These are phyloP conservation scores for Epichloe typhina DNA, from an alignment of 2,329 filamentous ascomycete genomes.

Conservation along the genomic window DNA sequence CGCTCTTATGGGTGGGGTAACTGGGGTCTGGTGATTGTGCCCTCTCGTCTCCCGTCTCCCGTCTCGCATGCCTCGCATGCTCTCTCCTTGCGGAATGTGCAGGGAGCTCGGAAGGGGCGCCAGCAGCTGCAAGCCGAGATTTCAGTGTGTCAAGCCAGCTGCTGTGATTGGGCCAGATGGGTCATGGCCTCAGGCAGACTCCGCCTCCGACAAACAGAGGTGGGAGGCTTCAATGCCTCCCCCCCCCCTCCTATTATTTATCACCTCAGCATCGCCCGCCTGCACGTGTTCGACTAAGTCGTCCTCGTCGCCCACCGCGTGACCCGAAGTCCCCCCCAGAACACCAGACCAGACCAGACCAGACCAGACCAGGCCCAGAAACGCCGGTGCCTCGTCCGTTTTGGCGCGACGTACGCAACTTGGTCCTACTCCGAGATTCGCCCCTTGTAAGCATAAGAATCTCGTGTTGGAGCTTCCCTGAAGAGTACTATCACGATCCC, in stretches of 20 bases:
- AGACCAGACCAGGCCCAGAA: not conserved
- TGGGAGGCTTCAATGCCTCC: not conserved
- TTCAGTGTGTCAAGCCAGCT: not conserved
- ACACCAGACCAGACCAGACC: not conserved
- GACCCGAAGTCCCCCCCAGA: slow-evolving; percentile 3
- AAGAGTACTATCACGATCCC: not conserved
- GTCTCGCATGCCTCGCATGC: not conserved
- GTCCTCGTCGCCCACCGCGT: slow-evolving; percentile 8
- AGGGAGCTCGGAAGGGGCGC: not conserved
- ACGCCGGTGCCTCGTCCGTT: slow-evolving; percentile 1
- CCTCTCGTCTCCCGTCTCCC: not conserved
- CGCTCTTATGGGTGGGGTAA: too few species aligned
- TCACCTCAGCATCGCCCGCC: slow-evolving; percentile 5
- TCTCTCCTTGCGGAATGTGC: not conserved
- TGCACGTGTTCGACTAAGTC: slow-evolving; percentile 9
- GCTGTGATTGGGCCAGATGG: slow-evolving; percentile 4
- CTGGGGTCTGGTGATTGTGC: too few species aligned
- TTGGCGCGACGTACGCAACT: slow-evolving; percentile 3
- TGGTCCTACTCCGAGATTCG: slow-evolving; percentile 3
- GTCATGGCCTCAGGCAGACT: slow-evolving; percentile 5
- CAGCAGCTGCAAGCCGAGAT: not conserved
- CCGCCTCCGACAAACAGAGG: not conserved
- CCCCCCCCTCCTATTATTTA: slow-evolving; percentile 3
- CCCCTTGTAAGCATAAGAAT: slow-evolving; percentile 17
- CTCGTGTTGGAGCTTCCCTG: slow-evolving; percentile 3